Base-by-base conservation (phyloP, 2,329 filamentous ascomycete species). In the Fusarium heterosporum region DNA sequence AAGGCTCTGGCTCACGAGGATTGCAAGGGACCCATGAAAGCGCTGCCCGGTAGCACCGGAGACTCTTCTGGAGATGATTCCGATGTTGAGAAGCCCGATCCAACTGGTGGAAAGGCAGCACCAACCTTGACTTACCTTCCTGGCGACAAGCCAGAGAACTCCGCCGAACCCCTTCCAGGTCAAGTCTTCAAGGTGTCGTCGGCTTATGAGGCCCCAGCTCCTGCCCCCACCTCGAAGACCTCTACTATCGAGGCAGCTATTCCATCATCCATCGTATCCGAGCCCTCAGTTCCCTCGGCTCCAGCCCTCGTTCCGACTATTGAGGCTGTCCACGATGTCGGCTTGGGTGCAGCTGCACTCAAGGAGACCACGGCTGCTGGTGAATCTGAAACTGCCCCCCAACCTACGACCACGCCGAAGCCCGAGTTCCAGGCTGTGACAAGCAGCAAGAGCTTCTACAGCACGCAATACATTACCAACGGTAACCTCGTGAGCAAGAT, bases 21-120 rank as follows among this genome's bases (percentile, higher is more conserved):
- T 71, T 84, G 87, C 49, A 70, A 77, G 3, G 85, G 87, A 11
- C 81, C 85, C 8, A 78, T 87, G 53, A 75, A 81, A 13, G 80
- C 83, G 41, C 85, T 97, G 19, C 93, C 93, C 7, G 92, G 93
- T 41, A 84, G 86, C 59, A 78, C 88, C 19, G 62, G 75, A 8
- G 82, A 90, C 60, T 71, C 72, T 46, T 73, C 66, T 49, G 74
- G 59, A 29, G 74, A 75, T 26, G 73, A 72, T 28, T 64, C 68
- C 14, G 64, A 54, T 17, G 54, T 45, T 28, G 65, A 60, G 46
- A 50, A 50, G n/a, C 55, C 66, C 19, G 55, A 45, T 8, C 42
- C 69, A 3, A 50, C 68, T 9, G 28, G 54, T 17, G 38, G 51
- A 29, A 42, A 55, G 42, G 53, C 67, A 12, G 54, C 51, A 30